phyloP scores from a whole-genome alignment of 345 rosid species.

The Aegle marmelos region DNA sequence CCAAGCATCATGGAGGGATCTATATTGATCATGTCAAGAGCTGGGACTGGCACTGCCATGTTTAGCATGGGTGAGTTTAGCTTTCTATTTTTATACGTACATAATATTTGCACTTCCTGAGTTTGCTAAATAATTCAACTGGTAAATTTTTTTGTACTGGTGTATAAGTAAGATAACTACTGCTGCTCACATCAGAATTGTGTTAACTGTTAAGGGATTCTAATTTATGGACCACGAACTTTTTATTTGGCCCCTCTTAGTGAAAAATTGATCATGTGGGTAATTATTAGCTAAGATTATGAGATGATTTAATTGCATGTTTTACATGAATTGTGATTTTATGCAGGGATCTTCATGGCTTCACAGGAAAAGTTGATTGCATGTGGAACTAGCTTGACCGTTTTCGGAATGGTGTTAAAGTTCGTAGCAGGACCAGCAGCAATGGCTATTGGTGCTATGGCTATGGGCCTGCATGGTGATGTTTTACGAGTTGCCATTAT shows the following conservation, averaged over 20 bases:
- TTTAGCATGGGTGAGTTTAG: constrained; percentile 72
- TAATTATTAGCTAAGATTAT: too few species aligned
- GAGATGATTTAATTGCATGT: too few species aligned
- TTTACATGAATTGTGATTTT: not conserved
- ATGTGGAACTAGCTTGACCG: constrained; percentile 57
- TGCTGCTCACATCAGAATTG: too few species aligned
- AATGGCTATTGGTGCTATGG: constrained; percentile 63
- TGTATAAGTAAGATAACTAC: too few species aligned
- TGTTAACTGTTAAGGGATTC: too few species aligned
- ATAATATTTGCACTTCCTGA: too few species aligned
- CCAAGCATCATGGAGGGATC: constrained; percentile 80
- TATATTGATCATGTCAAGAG: constrained; percentile 74
- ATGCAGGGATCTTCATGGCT: constrained; percentile 85
- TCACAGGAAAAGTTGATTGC: constrained; percentile 68
- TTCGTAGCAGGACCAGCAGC: constrained; percentile 78
- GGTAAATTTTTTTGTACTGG: too few species aligned
- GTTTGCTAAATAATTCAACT: too few species aligned
- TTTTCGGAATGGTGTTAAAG: constrained; percentile 56
- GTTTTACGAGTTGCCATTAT: constrained; percentile 69
- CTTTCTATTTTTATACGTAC: not conserved
- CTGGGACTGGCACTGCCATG: constrained; percentile 96
- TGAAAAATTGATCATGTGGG: too few species aligned
- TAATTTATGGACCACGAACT: too few species aligned
- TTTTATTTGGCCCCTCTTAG: too few species aligned
- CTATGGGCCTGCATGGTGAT: constrained; percentile 64